phyloP scores from a whole-genome alignment of 176 grass and related monocot genomes.

The Phragmites australis region DNA sequence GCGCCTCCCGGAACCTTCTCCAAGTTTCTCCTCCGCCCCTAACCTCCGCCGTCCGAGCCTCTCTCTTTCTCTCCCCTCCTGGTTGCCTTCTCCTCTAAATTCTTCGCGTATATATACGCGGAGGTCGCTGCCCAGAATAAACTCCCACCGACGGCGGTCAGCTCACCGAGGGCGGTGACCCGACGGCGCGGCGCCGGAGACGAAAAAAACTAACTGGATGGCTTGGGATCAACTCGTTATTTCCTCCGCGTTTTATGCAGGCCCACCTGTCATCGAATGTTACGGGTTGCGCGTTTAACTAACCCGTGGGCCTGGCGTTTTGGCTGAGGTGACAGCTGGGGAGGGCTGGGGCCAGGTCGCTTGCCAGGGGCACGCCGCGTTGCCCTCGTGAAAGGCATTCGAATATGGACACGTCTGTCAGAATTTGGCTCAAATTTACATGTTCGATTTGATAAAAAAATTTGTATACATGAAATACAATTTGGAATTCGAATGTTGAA shows the following conservation, averaged over 20 bases:
- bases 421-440: no score
- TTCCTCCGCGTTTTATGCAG: background rate
- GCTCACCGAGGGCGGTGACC: constrained; percentile 43
- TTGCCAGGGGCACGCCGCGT: constrained; percentile 38
- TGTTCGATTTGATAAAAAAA: no score
- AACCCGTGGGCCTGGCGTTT: constrained; percentile 11
- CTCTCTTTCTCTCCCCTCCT: background rate
- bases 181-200: background rate
- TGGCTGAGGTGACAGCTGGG: constrained; percentile 23
- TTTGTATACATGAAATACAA: no score
- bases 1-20: constrained; percentile 9
- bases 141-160: constrained; percentile 49
- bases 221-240: constrained; percentile 30
- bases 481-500: no score
- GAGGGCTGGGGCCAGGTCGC: background rate
- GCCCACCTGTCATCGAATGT: constrained; percentile 32
- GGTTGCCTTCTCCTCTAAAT: constrained; percentile 11
- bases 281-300: background rate
- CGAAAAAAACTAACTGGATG: background rate
- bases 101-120: constrained; percentile 42
- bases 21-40: constrained; percentile 9
- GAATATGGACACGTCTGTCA: no score
- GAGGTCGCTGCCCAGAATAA: constrained; percentile 37
- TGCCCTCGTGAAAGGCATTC: constrained; percentile 22
- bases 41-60: background rate